Evolutionary conservation across 2,329 filamentous ascomycete genomes (phyloP).

Genomic region (Colletotrichum zoysiae): DNA sequence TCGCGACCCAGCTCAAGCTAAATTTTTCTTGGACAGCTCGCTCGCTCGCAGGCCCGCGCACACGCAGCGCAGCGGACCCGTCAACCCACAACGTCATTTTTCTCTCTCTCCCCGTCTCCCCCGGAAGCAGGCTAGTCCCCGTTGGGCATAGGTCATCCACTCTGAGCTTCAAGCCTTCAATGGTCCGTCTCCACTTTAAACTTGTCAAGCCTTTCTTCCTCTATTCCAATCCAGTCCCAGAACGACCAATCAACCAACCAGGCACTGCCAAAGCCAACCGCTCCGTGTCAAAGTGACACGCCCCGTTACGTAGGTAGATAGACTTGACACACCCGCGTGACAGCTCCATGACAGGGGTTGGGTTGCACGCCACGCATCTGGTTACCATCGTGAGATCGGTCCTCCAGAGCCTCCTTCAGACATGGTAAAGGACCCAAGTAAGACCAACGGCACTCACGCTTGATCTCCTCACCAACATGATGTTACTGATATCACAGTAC

Average conservation of each 20-base stretch:
- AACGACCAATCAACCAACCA: not conserved
- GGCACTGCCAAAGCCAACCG: not conserved
- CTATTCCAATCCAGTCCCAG: constrained; percentile 13
- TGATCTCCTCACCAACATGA: not conserved
- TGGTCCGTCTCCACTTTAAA: constrained; percentile 10
- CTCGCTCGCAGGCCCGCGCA: constrained; percentile 7
- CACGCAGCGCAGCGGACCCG: constrained; percentile 8
- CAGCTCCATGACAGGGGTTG: constrained; percentile 17
- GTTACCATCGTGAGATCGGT: not conserved
- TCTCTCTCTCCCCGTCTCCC: not conserved
- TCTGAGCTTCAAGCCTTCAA: not conserved
- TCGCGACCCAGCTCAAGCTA: constrained; percentile 20
- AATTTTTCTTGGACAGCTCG: constrained; percentile 38
- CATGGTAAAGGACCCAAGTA: too few species aligned
- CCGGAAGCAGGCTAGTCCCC: not conserved
- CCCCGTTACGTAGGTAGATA: constrained; percentile 1
- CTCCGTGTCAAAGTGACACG: constrained; percentile 5
- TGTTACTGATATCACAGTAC: not conserved
- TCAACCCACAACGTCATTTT: constrained; percentile 24
- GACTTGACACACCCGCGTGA: constrained; percentile 4
- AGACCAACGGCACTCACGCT: not conserved
- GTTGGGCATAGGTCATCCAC: not conserved
- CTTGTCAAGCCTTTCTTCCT: constrained; percentile 9
- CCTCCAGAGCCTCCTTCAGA: not conserved
- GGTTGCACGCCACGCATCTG: not conserved